phyloP scores from a whole-genome alignment of 116 monocot species.

The Cymodocea nodosa region DNA sequence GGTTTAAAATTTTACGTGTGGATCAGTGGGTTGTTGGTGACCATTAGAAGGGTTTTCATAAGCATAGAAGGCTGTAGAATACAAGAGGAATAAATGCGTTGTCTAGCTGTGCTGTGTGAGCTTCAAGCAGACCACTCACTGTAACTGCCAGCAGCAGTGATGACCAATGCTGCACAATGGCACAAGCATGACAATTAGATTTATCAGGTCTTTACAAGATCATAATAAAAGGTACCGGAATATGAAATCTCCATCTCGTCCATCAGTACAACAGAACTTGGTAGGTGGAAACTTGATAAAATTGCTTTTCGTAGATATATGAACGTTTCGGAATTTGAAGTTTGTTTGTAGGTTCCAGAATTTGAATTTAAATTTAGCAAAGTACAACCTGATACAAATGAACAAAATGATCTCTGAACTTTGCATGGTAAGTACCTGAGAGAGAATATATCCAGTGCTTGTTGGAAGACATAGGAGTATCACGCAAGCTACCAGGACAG shows the following conservation, averaged over 20 bases:
- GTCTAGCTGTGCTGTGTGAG: slow-evolving; percentile 86
- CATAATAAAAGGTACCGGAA: no score
- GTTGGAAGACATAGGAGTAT: slow-evolving; percentile 68
- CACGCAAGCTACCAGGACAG: slow-evolving; percentile 71
- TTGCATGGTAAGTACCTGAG: slow-evolving; percentile 44
- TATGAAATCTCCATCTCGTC: no score
- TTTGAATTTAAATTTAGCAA: no score
- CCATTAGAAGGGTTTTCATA: slow-evolving; percentile 23
- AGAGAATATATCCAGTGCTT: slow-evolving; percentile 67
- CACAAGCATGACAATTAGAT: not conserved
- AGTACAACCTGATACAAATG: not conserved
- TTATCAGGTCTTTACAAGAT: no score
- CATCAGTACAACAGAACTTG: not conserved
- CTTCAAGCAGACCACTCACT: slow-evolving; percentile 87
- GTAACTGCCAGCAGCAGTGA: slow-evolving; percentile 70
- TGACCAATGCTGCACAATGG: slow-evolving; percentile 89
- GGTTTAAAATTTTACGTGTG: no score
- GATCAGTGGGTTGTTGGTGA: no score
- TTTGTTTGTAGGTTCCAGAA: no score
- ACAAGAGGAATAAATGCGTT: slow-evolving; percentile 98
- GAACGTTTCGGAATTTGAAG: not conserved
- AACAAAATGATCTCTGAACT: not conserved
- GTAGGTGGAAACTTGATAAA: not conserved
- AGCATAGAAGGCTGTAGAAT: slow-evolving; percentile 91
- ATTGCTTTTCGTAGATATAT: not conserved